These are phyloP conservation scores for Dimocarpus longan DNA, from an alignment of 345 rosid species.

Conservation along the genomic window DNA sequence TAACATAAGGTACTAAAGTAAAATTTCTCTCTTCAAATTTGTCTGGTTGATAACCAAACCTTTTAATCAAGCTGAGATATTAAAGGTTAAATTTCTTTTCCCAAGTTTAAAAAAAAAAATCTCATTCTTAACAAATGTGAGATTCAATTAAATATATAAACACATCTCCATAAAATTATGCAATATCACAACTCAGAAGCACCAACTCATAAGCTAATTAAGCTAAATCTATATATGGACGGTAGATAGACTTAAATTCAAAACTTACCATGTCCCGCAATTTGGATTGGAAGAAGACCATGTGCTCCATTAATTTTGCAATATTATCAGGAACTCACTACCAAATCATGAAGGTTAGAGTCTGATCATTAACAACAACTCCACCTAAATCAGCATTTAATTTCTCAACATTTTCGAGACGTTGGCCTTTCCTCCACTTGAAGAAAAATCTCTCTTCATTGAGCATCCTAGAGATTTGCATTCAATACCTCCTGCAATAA, in stretches of 20 bases:
- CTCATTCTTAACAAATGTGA: neutral
- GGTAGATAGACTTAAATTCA: neutral
- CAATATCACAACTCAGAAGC: too few species aligned
- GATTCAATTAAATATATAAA: neutral
- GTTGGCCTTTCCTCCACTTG: too few species aligned
- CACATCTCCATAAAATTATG: too few species aligned
- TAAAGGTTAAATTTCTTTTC: too few species aligned
- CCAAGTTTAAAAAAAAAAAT: too few species aligned
- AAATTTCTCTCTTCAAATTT: too few species aligned
- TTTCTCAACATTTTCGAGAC: neutral
- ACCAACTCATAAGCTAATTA: too few species aligned
- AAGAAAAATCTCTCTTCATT: neutral
- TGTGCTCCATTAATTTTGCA: conserved; percentile 6
- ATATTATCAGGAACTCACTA: neutral
- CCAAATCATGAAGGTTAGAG: neutral
- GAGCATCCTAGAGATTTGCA: neutral
- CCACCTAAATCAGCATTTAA: too few species aligned
- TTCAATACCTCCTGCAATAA: neutral
- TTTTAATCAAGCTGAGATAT: too few species aligned
- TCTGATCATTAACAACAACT: neutral
- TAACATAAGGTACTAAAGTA: too few species aligned
- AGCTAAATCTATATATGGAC: neutral
- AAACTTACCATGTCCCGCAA: too few species aligned
- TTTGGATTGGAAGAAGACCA: conserved; percentile 6
- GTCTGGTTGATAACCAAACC: too few species aligned